phyloP scores from a whole-genome alignment of 345 rosid species.

The Salix suchowensis region DNA sequence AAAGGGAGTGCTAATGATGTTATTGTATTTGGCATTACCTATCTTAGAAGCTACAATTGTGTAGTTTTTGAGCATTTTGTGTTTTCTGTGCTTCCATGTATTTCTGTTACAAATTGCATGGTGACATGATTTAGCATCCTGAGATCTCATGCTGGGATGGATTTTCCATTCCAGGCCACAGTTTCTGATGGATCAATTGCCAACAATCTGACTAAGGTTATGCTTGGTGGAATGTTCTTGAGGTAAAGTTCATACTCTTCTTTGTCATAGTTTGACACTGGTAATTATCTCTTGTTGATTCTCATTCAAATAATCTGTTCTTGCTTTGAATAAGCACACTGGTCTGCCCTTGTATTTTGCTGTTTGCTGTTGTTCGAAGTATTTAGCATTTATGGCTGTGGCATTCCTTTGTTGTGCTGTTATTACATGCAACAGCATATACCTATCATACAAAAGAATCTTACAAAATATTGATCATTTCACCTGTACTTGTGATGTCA shows the following conservation, averaged over 20 bases:
- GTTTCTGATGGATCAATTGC: slow-evolving; percentile 81
- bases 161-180: slow-evolving; percentile 75
- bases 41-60: neutral
- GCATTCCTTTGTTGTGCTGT: neutral
- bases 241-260: slow-evolving; percentile 43
- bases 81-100: neutral
- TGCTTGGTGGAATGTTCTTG: slow-evolving; percentile 77
- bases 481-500: neutral
- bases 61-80: neutral
- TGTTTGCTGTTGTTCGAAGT: slow-evolving; percentile 5
- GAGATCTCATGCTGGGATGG: slow-evolving; percentile 18
- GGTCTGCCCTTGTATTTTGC: neutral
- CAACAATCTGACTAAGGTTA: slow-evolving; percentile 66
- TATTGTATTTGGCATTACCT: neutral
- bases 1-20: neutral
- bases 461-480: neutral
- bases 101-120: neutral
- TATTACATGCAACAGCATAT: neutral
- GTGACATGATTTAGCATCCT: neutral
- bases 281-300: neutral
- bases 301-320: neutral
- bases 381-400: slow-evolving; percentile 3
- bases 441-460: too few species aligned
- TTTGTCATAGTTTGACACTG: neutral
- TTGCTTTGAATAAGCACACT: neutral